phyloP scores from a whole-genome alignment of 345 rosid genomes.

The Zanthoxylum bungeanum region DNA sequence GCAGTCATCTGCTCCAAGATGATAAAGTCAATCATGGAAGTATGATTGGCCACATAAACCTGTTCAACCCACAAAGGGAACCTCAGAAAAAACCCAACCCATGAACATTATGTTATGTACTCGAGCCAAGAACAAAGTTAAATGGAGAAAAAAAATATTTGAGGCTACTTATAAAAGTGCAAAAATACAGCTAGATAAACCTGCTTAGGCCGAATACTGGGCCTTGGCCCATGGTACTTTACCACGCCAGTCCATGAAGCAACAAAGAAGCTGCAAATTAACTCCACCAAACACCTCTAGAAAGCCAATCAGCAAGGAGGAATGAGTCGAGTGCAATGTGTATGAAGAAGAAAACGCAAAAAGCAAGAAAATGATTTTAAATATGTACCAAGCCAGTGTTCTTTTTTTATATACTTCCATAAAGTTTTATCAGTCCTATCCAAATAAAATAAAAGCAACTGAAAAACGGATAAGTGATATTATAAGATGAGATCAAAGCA shows the following conservation, averaged over 20 bases:
- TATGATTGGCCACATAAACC: constrained; percentile 98
- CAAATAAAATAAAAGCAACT: background rate
- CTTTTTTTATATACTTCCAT: background rate
- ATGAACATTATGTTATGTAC: background rate
- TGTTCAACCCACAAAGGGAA: constrained; percentile 34
- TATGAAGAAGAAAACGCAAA: background rate
- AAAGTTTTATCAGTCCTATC: background rate
- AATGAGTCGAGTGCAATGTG: background rate
- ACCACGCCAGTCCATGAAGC: constrained; percentile 99
- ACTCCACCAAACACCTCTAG: constrained; percentile 92
- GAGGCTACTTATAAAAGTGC: background rate
- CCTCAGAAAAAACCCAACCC: constrained; percentile 1
- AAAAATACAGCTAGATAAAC: constrained; percentile 25
- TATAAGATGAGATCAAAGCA: background rate
- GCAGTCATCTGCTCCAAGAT: constrained; percentile 97
- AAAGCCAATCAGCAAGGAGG: constrained; percentile 14
- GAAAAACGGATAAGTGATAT: background rate
- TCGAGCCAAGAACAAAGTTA: background rate
- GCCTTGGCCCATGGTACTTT: constrained; percentile 94
- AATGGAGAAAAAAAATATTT: background rate
- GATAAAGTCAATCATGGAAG: constrained; percentile 99
- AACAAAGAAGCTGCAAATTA: constrained; percentile 98
- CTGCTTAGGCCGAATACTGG: constrained; percentile 96
- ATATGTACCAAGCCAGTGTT: too few relatives aligned
- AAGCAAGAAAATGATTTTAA: background rate